A percentile compares a stretch with the other conserved stretches of the same genome.
Conservation (phyloP, 768 basidiomycete genomes). For the Suillus subalutaceus region DNA sequence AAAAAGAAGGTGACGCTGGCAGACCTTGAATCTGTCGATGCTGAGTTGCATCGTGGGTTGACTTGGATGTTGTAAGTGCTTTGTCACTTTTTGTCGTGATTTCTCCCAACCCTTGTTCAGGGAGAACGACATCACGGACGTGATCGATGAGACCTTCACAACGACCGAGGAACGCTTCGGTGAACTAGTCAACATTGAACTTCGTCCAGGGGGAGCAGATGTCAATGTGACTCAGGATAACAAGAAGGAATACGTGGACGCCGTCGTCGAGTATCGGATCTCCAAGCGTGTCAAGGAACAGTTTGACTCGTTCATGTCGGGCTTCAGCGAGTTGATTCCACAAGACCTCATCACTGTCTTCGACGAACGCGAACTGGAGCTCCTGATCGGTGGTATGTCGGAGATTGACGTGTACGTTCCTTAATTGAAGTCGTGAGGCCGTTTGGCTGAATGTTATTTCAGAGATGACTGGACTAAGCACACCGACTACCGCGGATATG, state of each 20-base stretch:
- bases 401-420: conserved; percentile 93
- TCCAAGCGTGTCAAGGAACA: conserved; percentile 97
- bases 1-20: conserved; percentile 95
- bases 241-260: conserved; percentile 98
- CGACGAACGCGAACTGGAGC: conserved; percentile 95
- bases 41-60: conserved; percentile 90
- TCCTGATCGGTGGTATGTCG: conserved; percentile 98
- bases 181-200: conserved; percentile 95
- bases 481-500: conserved; percentile 97
- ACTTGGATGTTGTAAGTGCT: conserved; percentile 95
- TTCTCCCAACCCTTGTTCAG: conserved; percentile 41
- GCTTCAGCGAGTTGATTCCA: conserved; percentile 98
- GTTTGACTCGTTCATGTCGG: conserved; percentile 99
- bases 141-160: conserved; percentile 97
- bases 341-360: conserved; percentile 98
- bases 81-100: conserved; percentile 5
- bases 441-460: neutral
- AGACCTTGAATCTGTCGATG: conserved; percentile 96
- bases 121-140: conserved; percentile 97
- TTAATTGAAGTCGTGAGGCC: neutral
- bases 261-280: conserved; percentile 95
- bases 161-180: conserved; percentile 98
- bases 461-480: conserved; percentile 99
- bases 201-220: conserved; percentile 87
- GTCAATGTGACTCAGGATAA: conserved; percentile 93